Percentiles rank a stretch among this genome's conserved stretches.
Conservation (phyloP, 331 rosid genomes). For the Ulmus americana region DNA sequence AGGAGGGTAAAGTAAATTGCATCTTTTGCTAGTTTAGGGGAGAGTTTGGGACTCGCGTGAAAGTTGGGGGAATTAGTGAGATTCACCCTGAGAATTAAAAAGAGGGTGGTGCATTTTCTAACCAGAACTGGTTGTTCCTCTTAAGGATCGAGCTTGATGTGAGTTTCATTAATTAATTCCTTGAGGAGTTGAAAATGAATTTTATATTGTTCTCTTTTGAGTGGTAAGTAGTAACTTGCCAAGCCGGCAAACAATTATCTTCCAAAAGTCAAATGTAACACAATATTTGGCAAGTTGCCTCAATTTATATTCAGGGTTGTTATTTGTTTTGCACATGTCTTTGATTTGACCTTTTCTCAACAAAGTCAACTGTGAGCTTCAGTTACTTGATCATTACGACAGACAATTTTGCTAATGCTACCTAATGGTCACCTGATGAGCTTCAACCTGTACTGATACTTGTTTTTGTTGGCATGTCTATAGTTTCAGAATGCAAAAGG, state of each 20-base stretch:
- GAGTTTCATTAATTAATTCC: not conserved
- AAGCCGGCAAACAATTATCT: slow-evolving; percentile 17
- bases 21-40: too few species aligned
- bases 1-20: too few species aligned
- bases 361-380: slow-evolving; percentile 16
- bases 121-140: not conserved
- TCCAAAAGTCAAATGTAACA: slow-evolving; percentile 35
- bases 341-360: slow-evolving; percentile 21
- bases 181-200: slow-evolving; percentile 1
- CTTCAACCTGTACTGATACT: too few species aligned
- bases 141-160: not conserved
- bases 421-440: not conserved
- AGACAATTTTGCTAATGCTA: not conserved
- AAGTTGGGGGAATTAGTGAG: too few species aligned
- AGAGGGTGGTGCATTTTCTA: too few species aligned
- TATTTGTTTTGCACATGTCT: slow-evolving; percentile 41
- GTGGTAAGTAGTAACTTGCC: slow-evolving; percentile 10
- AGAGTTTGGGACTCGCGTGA: too few species aligned
- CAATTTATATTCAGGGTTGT: slow-evolving; percentile 23
- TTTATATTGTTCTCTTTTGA: not conserved
- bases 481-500: slow-evolving; percentile 46
- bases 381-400: not conserved
- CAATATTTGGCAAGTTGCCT: slow-evolving; percentile 13
- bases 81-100: too few species aligned
- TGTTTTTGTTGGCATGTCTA: slow-evolving; percentile 9